Base-by-base conservation (phyloP, 805 yeast species). In the Ogataea salicorniae region DNA sequence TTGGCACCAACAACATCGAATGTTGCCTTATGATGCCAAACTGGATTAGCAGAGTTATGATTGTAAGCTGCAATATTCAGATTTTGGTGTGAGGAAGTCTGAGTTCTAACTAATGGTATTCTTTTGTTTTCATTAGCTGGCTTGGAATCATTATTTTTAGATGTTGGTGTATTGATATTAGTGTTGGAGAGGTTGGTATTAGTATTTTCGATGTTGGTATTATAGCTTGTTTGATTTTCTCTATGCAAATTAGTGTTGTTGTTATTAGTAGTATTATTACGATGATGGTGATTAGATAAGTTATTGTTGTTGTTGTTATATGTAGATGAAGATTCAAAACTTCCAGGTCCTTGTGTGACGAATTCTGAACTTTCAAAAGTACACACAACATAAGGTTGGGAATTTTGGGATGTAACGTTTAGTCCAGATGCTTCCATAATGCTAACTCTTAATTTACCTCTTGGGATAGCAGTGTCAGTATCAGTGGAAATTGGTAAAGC, bases 291-390 rank as follows among this genome's bases (percentile, higher is more conserved):
- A n/a, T 34, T 31, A 7, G 40, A 26, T 3, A 20, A 4, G 20
- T 20, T n/a, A n/a, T n/a, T 20, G 20, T 26, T 26, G 11, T 26
- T 26, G 31, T 9, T 26, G 13, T 11, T 26, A 26, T 26, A 26
- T 7, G 31, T 26, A 26, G 31, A 26, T 26, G 31, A 26, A 18
- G 46, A 52, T 31, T 57, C 70, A 42, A 61, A 62, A 23, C 77
- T 72, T 43, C 76, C 85, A 1, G 95, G 89, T 5, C 90, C 91
- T 52, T 82, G 81, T 23, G 96, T 83, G 50, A 92, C 90, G 54
- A 83, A 87, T 69, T 94, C 98, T 1, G 95, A 84, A 51, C 92
- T 84, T 64, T 89, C 96, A 71, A 87, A 90, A 11, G 95, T 85
- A 66, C 95, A 87, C 35, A 90, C 96, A 17, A 87, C 96, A 64